Base-by-base conservation (phyloP, 208 protist species). In the Crithidia thermophila region DNA sequence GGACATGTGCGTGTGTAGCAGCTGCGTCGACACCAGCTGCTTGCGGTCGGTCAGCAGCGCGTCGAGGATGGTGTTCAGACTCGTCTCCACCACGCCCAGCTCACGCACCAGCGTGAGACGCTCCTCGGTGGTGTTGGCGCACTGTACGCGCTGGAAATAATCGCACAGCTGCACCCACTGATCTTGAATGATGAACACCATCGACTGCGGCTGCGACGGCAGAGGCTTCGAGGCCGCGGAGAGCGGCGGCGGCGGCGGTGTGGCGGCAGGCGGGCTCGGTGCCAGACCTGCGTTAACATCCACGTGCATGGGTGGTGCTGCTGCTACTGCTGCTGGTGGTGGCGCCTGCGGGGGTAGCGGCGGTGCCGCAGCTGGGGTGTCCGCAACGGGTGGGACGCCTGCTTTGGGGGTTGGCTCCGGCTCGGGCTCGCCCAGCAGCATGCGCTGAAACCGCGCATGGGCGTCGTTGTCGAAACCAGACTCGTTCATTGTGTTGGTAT, bases 141-240 rank as follows among this genome's bases (percentile, higher is more conserved):
- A 81, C 39, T 90, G 84, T 23, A 82, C 67, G 5, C 75, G 71
- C 25, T 76, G 75, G 50, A 87, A 90, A 59, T 79, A 90, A 7
- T 75, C 66, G 52, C 79, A 81, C 46, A 87, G 65, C 34, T 76
- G 69, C 50, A 79, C 40, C 84, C 84, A 90, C 43, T 79, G 62
- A 28, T 74, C 45, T 57, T 77, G 65, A n/a, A 77, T 40, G 33
- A 67, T 36, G 33, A 25, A 37, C 31, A 77, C 58, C 53, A 63
- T 55, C 27, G 72, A 64, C 27, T 18, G 39, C 21, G 62, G 71
- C 36, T 63, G 51, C 11, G 50, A 8, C 14, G 18, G 40, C 13
- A 36, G 16, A 39, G 40, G 43, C 18, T 18, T 36, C 5, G 58
- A 31, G 23, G 6, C 14, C 40, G 18, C 27, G 53, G 9, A 4